These are phyloP conservation scores for Neoascochyta sp. DNA, from an alignment of 2,329 filamentous ascomycete genomes.

Conservation along the genomic window DNA sequence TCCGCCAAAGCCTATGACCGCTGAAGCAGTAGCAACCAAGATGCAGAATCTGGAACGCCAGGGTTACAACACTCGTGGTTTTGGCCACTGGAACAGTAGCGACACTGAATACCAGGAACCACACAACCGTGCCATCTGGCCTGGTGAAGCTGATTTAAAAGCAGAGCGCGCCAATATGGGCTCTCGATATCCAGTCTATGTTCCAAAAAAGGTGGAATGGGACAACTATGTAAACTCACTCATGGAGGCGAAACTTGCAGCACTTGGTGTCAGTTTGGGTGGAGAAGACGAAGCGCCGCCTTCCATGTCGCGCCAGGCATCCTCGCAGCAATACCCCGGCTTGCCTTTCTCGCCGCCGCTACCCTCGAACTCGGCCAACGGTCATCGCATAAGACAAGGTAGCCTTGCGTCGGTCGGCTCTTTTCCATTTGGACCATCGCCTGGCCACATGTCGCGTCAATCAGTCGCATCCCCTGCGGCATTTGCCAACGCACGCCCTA, in stretches of 20 bases:
- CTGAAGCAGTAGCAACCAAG: constrained; percentile 58
- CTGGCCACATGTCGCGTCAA: constrained; percentile 56
- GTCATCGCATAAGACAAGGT: constrained; percentile 59
- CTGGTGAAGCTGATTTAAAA: constrained; percentile 56
- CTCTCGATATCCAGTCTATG: constrained; percentile 55
- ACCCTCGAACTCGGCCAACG: constrained; percentile 72
- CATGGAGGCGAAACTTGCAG: constrained; percentile 86
- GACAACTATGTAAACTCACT: constrained; percentile 77
- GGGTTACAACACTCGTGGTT: constrained; percentile 66
- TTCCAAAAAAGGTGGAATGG: constrained; percentile 71
- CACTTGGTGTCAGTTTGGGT: constrained; percentile 79
- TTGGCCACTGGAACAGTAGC: constrained; percentile 57
- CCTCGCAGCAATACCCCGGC: constrained; percentile 68
- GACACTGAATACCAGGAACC: constrained; percentile 18
- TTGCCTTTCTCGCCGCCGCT: constrained; percentile 81
- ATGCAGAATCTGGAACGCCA: constrained; percentile 63
- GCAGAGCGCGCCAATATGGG: constrained; percentile 52
- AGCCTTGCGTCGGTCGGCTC: constrained; percentile 52
- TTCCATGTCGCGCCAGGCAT: constrained; percentile 67
- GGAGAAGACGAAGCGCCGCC: constrained; percentile 61
- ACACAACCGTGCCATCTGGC: constrained; percentile 68
- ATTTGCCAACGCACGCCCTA: constrained; percentile 49
- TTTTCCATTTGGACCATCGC: constrained; percentile 57
- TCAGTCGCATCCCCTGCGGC: constrained; percentile 74
- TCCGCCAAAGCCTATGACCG: constrained; percentile 42